phyloP scores from a whole-genome alignment of 306 rosid genomes.

The cucumber (Cucumis sativus) region Cucumber_9930_V3 NC_026656.2:3246501-3247000 shows the following conservation, averaged over 20 bases:
- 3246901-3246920: constrained; percentile 7
- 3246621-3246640: not conserved
- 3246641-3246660: not conserved
- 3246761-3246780: not conserved
- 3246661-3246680: not conserved
- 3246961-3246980: not conserved
- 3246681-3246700: not conserved
- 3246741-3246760: not conserved
- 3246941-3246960: not conserved
- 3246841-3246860: not conserved
- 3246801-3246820: not conserved
- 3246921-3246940: constrained; percentile 1
- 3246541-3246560: not conserved
- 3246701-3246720: not conserved
- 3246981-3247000: constrained; percentile 9
- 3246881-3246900: not conserved
- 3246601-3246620: not conserved
- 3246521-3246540: not conserved
- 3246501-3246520: not conserved
- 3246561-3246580: not conserved
- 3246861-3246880: not conserved
- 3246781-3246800: not conserved
- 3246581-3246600: not conserved
- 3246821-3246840: not conserved
- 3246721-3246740: not conserved